phyloP scores from a whole-genome alignment of 208 protist genomes.

The Leptomonas seymouri region DNA sequence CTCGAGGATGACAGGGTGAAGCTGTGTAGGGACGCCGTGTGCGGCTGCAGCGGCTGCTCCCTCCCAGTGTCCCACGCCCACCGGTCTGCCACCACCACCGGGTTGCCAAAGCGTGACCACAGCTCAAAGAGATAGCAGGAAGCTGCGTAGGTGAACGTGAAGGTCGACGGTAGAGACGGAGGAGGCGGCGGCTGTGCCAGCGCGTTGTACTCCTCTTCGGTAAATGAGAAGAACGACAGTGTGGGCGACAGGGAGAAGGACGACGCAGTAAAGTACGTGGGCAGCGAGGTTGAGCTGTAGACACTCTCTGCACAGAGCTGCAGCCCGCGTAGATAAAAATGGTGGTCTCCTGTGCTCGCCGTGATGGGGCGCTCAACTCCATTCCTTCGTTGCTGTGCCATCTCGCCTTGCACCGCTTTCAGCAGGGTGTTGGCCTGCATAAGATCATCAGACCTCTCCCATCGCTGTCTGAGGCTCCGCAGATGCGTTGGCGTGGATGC shows the following conservation, averaged over 20 bases:
- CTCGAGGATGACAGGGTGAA: no score
- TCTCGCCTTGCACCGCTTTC: neutral
- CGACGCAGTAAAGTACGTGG: neutral
- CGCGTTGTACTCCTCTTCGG: conserved; percentile 47
- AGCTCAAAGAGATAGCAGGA: conserved; percentile 50
- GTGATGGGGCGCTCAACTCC: neutral
- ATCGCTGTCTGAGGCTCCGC: conserved; percentile 25
- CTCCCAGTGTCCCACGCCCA: conserved; percentile 30
- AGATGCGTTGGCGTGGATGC: neutral
- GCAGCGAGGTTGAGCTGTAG: neutral
- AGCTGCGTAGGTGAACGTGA: conserved; percentile 32
- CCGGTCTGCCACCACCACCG: conserved; percentile 56
- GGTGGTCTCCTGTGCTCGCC: neutral
- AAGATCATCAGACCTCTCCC: conserved; percentile 29
- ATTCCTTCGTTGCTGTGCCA: neutral
- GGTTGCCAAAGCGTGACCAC: conserved; percentile 70
- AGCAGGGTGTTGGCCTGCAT: conserved; percentile 15
- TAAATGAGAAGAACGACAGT: conserved; percentile 53
- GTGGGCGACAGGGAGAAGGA: conserved; percentile 25
- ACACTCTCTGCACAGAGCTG: conserved; percentile 4
- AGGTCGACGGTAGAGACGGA: neutral
- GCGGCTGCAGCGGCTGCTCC: neutral
- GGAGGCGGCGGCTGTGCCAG: conserved; percentile 7
- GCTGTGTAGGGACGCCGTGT: no score
- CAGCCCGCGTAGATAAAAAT: neutral